These are phyloP conservation scores for Paecilomyces formosus DNA, from an alignment of 2,329 filamentous ascomycete genomes.

Conservation along the genomic window DNA sequence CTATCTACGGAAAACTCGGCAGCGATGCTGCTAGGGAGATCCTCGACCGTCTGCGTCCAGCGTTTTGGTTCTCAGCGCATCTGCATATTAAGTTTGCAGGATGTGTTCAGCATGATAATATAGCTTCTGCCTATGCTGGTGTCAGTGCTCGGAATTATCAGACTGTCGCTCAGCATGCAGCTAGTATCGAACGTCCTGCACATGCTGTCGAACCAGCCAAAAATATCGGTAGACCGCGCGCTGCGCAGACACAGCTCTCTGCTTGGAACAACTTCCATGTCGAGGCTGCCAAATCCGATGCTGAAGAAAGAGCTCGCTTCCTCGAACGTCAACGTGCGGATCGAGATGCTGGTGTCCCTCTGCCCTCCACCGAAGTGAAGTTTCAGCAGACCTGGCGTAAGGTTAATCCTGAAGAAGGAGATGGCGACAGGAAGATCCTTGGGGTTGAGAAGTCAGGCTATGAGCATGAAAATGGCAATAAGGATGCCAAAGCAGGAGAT, in stretches of 20 bases:
- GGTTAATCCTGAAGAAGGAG: slow-evolving; percentile 25
- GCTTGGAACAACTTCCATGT: slow-evolving; percentile 34
- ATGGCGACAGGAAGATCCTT: slow-evolving; percentile 13
- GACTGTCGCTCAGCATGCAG: too few relatives aligned
- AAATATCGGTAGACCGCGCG: background rate
- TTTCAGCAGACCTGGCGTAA: slow-evolving; percentile 32
- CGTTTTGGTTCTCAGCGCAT: slow-evolving; percentile 90
- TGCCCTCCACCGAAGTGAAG: slow-evolving; percentile 10
- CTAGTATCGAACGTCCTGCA: too few relatives aligned
- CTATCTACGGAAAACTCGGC: slow-evolving; percentile 65
- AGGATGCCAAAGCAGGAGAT: slow-evolving; percentile 15
- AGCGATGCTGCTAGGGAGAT: slow-evolving; percentile 73
- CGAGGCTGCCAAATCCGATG: slow-evolving; percentile 24
- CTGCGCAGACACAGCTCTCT: slow-evolving; percentile 12
- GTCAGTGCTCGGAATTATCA: background rate
- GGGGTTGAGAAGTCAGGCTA: slow-evolving; percentile 11
- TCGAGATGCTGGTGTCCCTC: slow-evolving; percentile 4
- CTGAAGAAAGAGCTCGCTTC: slow-evolving; percentile 22
- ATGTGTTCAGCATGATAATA: slow-evolving; percentile 40
- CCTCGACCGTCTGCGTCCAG: slow-evolving; percentile 71
- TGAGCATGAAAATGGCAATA: slow-evolving; percentile 6
- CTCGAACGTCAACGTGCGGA: slow-evolving; percentile 11
- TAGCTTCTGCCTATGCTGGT: background rate
- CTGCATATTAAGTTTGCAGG: slow-evolving; percentile 84
- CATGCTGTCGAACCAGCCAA: background rate